Conservation (phyloP, 805 yeast species). For the Scheffersomyces amazonensis region DNA sequence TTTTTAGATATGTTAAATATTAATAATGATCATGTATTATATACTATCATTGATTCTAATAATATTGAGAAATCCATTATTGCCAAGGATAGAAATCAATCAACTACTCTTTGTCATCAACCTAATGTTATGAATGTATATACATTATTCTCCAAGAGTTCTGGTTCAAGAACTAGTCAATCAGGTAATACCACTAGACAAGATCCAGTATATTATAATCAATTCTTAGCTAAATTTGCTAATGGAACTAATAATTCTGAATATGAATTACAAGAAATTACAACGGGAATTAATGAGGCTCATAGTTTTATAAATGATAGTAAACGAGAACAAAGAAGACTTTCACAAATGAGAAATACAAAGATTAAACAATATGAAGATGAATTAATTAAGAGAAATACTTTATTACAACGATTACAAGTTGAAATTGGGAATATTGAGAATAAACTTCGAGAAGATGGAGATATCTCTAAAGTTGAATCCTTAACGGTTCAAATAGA, state of each 20-base stretch:
- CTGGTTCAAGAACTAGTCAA: constrained; percentile 42
- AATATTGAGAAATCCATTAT: constrained; percentile 59
- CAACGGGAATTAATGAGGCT: constrained; percentile 5
- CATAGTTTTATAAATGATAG: neutral
- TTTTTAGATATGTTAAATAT: constrained; percentile 62
- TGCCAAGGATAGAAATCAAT: constrained; percentile 48
- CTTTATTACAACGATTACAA: neutral
- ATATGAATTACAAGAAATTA: constrained; percentile 8
- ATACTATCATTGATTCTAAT: constrained; percentile 60
- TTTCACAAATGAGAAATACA: constrained; percentile 1
- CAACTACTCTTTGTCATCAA: constrained; percentile 36
- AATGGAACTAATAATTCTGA: constrained; percentile 11
- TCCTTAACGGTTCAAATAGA: constrained; percentile 29
- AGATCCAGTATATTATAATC: constrained; percentile 52
- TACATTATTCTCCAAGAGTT: constrained; percentile 38
- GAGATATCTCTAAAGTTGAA: constrained; percentile 41
- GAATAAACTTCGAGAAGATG: constrained; percentile 42
- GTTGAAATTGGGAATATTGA: constrained; percentile 17
- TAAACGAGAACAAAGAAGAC: constrained; percentile 1
- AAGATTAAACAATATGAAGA: constrained; percentile 7
- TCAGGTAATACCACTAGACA: constrained; percentile 40
- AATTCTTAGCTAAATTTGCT: constrained; percentile 27
- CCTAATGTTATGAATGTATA: constrained; percentile 41
- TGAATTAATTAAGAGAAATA: neutral
- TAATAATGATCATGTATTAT: constrained; percentile 51